These are phyloP conservation scores for Aciculosporium take DNA, from an alignment of 2,329 filamentous ascomycete species.

Conservation along the genomic window DNA sequence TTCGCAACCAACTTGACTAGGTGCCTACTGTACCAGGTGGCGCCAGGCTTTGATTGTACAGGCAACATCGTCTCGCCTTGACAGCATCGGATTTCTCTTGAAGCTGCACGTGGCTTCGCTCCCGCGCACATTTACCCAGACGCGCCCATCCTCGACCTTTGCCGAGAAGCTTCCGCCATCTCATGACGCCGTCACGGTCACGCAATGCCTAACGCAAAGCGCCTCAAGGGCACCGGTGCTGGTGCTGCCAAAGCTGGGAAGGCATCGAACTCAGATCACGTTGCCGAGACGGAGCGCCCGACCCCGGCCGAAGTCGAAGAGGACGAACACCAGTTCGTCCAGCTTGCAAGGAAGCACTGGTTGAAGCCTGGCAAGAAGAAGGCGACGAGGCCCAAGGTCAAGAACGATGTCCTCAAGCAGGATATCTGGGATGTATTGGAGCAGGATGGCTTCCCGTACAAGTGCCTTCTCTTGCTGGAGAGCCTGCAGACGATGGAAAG, in stretches of 20 bases:
- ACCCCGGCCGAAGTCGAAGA: constrained; percentile 56
- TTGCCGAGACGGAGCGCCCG: constrained; percentile 25
- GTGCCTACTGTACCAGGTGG: too few species aligned
- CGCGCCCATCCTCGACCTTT: neutral
- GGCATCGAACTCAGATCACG: constrained; percentile 22
- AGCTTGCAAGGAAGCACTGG: constrained; percentile 77
- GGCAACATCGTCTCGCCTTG: neutral
- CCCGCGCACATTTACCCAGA: neutral
- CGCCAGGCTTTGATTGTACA: too few species aligned
- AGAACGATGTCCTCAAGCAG: constrained; percentile 73
- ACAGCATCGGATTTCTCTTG: neutral
- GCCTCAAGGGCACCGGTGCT: constrained; percentile 38
- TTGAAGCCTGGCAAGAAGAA: constrained; percentile 49
- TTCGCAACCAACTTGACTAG: too few species aligned
- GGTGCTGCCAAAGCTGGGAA: constrained; percentile 19
- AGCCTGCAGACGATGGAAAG: constrained; percentile 81
- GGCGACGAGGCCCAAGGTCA: constrained; percentile 53
- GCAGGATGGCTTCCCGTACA: constrained; percentile 62
- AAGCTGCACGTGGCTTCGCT: neutral
- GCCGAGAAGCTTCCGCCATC: neutral
- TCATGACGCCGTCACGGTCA: constrained; percentile 2
- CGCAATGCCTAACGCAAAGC: constrained; percentile 44
- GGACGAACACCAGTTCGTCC: constrained; percentile 56
- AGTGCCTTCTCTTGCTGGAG: constrained; percentile 69
- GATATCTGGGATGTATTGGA: constrained; percentile 84